phyloP scores from a whole-genome alignment of 441 rosid species.

The Gossypium gossypioides region DNA sequence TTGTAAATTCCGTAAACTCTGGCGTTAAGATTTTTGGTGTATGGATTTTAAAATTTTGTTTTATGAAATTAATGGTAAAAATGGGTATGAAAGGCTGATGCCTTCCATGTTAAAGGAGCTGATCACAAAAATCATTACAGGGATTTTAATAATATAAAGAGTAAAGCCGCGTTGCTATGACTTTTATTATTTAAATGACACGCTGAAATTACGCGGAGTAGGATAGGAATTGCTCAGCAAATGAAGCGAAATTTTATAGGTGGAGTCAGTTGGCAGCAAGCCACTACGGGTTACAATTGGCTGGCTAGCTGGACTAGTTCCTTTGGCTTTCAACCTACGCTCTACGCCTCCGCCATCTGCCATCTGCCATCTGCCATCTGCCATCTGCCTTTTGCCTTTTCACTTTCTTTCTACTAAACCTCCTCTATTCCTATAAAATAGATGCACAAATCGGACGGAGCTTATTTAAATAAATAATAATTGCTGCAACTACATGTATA shows the following conservation, averaged over 20 bases:
- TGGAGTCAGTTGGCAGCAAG: background rate
- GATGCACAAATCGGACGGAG: no score
- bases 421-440: background rate
- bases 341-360: background rate
- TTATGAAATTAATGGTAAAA: no score
- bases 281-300: background rate
- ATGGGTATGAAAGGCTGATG: no score
- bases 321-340: constrained; percentile 15
- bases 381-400: no score
- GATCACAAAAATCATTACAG: no score
- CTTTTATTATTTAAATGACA: background rate
- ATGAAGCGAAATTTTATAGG: background rate
- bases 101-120: no score
- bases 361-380: background rate
- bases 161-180: background rate
- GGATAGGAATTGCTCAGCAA: background rate
- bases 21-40: no score
- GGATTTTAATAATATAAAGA: background rate
- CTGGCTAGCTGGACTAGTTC: background rate
- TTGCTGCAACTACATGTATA: no score
- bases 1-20: no score
- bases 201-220: background rate
- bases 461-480: no score
- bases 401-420: background rate
- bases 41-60: no score